Conservation (phyloP, 768 basidiomycete species). For the Kwoniella botswanensis region DNA sequence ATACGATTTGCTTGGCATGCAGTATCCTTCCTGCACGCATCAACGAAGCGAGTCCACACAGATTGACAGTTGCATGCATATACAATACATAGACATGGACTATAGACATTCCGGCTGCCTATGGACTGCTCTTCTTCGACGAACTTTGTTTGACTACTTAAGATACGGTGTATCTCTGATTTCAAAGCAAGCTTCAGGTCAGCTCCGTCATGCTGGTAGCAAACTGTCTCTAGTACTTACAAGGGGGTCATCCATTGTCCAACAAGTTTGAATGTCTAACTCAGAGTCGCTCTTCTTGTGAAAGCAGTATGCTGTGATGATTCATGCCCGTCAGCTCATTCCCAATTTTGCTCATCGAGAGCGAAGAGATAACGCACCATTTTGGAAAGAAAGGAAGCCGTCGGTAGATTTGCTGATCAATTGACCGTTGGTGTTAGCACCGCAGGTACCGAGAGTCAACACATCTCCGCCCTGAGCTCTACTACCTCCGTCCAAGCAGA, state of each 20-base stretch:
- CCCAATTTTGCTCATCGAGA: not conserved
- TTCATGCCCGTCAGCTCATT: too few relatives aligned
- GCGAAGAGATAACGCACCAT: not conserved
- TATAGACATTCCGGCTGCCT: too few relatives aligned
- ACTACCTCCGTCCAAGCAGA: conserved; percentile 8
- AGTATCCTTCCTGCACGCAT: too few relatives aligned
- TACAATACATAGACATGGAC: too few relatives aligned
- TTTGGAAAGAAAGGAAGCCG: conserved; percentile 5
- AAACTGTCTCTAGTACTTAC: not conserved
- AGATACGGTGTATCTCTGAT: not conserved
- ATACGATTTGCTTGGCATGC: too few relatives aligned
- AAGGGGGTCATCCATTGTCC: not conserved
- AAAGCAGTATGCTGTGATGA: conserved; percentile 8
- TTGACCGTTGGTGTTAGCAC: not conserved
- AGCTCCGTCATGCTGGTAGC: not conserved
- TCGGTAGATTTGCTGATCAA: not conserved
- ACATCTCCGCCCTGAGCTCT: not conserved
- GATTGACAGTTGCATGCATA: too few relatives aligned
- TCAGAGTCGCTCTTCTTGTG: conserved; percentile 11
- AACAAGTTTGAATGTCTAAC: conserved; percentile 13
- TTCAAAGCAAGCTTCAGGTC: not conserved
- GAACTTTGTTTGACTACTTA: not conserved
- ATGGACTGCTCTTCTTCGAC: not conserved
- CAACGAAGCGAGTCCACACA: too few relatives aligned
- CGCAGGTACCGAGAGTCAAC: not conserved